phyloP scores from a whole-genome alignment of 2,329 filamentous ascomycete genomes.

The Pseudocercospora fuligena region DNA sequence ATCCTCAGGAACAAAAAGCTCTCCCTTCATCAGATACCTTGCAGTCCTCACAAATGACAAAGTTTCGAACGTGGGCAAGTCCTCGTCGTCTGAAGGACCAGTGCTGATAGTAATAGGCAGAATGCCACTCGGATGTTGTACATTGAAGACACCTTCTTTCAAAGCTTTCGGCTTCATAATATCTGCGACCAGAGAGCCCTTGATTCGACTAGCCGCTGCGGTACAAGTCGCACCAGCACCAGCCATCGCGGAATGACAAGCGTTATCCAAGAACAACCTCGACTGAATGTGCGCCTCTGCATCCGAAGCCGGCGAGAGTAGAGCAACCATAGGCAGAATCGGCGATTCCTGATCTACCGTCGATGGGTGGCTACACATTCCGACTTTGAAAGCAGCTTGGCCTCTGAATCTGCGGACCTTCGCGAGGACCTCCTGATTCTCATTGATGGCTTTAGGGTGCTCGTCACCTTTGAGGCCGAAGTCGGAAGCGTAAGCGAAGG shows the following conservation, averaged over 20 bases:
- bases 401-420: slow-evolving; percentile 22
- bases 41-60: slow-evolving; percentile 24
- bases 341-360: slow-evolving; percentile 26
- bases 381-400: slow-evolving; percentile 22
- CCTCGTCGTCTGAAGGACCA: slow-evolving; percentile 5
- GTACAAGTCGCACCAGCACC: slow-evolving; percentile 28
- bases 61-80: slow-evolving; percentile 22
- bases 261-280: slow-evolving; percentile 26
- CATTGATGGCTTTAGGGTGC: slow-evolving; percentile 24
- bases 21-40: slow-evolving; percentile 24
- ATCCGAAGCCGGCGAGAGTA: slow-evolving; percentile 18
- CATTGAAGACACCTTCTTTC: slow-evolving; percentile 19
- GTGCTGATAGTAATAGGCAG: slow-evolving; percentile 25
- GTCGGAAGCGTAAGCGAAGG: slow-evolving; percentile 22
- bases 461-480: slow-evolving; percentile 25
- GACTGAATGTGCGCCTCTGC: slow-evolving; percentile 23
- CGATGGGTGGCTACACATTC: slow-evolving; percentile 23
- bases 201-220: slow-evolving; percentile 23
- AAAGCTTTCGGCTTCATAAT: slow-evolving; percentile 15
- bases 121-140: slow-evolving; percentile 24
- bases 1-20: slow-evolving; percentile 23
- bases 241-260: slow-evolving; percentile 29
- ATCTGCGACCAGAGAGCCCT: slow-evolving; percentile 21
- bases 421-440: slow-evolving; percentile 17
- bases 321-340: slow-evolving; percentile 27